Evolutionary conservation across 257 asterid genomes (phyloP), one percentile per base, ranked within the genome.

Genomic region (Ilex aquifolium): DNA sequence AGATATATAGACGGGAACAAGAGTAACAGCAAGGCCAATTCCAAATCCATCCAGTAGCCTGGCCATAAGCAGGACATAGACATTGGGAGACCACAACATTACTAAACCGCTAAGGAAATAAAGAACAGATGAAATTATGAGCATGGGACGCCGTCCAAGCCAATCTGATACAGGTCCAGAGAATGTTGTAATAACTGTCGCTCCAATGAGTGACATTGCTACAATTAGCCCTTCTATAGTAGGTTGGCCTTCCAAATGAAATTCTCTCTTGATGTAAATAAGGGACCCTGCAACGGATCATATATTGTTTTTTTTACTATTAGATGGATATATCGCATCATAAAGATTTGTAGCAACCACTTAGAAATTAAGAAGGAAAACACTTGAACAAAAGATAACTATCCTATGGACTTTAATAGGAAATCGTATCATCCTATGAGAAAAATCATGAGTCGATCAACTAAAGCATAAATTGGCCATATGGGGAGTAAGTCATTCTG

Each of bases 61-160:
- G 46, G 93, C 99, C 31, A 92, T 31, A 65, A 93, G 91, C 66
- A 93, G 90, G 7, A 81, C 70, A 36, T 90, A 81, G 44, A 90
- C 88, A 61, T 84, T 93, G 32, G 99, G 99, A n/a, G 97, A 87
- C 96, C 95, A 93, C 39, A 85, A 64, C 97, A 93, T 93, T 12
- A 90, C 96, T 60, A 93, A 44, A 6, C 95, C 97, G 61, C 99
- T 78, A 2, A 87, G 63, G 72, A 89, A 93, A 59, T 89, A 93
- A 1, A 90, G 76, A 36, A 85, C 65, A 1, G 97, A 93, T 2
- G 99, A 87, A 63, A 85, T 76, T 64, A 92, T 79, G 3, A 92
- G 94, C 97, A 92, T 82, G 3, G 97, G 99, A 56, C 99, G 97
- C 12, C 99, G 85, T 59, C 99, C 99, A 32, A 89, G 61, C 64